Conservation (phyloP, 2,329 filamentous ascomycete species). For the Emericellopsis atlantica region DNA sequence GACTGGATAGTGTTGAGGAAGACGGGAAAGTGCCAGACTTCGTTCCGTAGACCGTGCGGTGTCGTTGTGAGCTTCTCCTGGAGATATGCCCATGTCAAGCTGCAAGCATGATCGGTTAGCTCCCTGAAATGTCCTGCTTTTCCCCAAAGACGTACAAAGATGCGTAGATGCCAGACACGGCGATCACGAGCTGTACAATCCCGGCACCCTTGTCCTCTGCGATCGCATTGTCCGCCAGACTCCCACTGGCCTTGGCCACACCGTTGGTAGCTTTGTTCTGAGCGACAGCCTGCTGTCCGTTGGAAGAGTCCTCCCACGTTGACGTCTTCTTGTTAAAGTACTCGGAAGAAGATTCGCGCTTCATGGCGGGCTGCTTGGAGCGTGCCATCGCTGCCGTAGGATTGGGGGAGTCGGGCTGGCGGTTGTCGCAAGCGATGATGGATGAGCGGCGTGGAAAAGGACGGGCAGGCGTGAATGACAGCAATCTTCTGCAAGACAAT, state of each 20-base stretch:
- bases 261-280: conserved; percentile 11
- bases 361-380: conserved; percentile 55
- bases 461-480: no score
- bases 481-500: not conserved
- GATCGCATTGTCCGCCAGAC: conserved; percentile 12
- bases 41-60: conserved; percentile 55
- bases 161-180: conserved; percentile 90
- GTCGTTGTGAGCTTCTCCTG: conserved; percentile 97
- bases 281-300: conserved; percentile 6
- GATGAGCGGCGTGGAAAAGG: no score
- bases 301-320: conserved; percentile 15
- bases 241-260: conserved; percentile 26
- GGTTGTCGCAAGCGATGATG: conserved; percentile 1
- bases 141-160: conserved; percentile 59
- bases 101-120: conserved; percentile 16
- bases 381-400: conserved; percentile 45
- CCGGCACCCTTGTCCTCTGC: conserved; percentile 36
- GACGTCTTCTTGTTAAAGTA: conserved; percentile 39
- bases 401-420: conserved; percentile 1
- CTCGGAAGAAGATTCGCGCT: conserved; percentile 55
- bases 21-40: conserved; percentile 85
- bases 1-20: conserved; percentile 97
- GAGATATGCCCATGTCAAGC: conserved; percentile 89
- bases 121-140: no score
- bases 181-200: conserved; percentile 64